A percentile compares a stretch with the other conserved stretches of the same genome.
Evolutionary conservation across 768 basidiomycete genomes (phyloP).

Genomic region (Lepiota brunneoincarnata): DNA sequence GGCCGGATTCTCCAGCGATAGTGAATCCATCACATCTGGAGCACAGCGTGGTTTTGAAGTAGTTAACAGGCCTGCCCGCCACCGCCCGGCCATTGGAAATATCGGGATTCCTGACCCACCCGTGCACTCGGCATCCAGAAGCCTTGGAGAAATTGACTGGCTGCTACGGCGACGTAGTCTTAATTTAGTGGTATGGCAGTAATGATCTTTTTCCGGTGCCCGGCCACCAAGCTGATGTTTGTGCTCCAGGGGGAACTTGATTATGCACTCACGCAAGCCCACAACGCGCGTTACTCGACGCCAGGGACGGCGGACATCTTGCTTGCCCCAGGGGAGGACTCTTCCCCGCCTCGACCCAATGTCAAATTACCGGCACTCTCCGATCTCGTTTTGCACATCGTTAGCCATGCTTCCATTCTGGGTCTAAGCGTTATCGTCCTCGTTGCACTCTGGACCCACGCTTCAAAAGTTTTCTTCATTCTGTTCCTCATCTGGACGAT

Average conservation of each 20-base stretch:
- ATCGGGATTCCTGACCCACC: slow-evolving; percentile 22
- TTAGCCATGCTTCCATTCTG: slow-evolving; percentile 54
- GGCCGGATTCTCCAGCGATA: slow-evolving; percentile 42
- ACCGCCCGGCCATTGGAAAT: slow-evolving; percentile 28
- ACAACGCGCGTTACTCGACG: slow-evolving; percentile 45
- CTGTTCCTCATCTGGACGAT: slow-evolving; percentile 64
- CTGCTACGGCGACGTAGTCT: slow-evolving; percentile 69
- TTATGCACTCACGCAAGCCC: slow-evolving; percentile 58
- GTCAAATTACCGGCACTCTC: slow-evolving; percentile 19
- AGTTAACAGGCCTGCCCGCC: slow-evolving; percentile 42
- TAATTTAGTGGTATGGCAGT: slow-evolving; percentile 58
- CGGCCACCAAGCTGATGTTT: neutral
- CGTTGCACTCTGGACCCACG: slow-evolving; percentile 55
- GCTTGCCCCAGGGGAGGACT: slow-evolving; percentile 42
- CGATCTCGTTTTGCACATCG: slow-evolving; percentile 7
- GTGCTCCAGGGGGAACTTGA: slow-evolving; percentile 67
- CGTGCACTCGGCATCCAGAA: slow-evolving; percentile 41
- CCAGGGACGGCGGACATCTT: slow-evolving; percentile 24
- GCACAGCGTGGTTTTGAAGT: slow-evolving; percentile 47
- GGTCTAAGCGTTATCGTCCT: slow-evolving; percentile 58
- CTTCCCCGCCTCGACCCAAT: neutral
- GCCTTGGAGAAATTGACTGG: slow-evolving; percentile 77
- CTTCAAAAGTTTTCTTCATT: slow-evolving; percentile 53
- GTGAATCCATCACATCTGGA: slow-evolving; percentile 42
- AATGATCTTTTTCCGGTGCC: slow-evolving; percentile 7